A percentile compares a stretch with the other conserved stretches of the same genome.
These are phyloP conservation scores for Pleomassaria siparia DNA, from an alignment of 2,329 filamentous ascomycete genomes.

Conservation along the genomic window DNA sequence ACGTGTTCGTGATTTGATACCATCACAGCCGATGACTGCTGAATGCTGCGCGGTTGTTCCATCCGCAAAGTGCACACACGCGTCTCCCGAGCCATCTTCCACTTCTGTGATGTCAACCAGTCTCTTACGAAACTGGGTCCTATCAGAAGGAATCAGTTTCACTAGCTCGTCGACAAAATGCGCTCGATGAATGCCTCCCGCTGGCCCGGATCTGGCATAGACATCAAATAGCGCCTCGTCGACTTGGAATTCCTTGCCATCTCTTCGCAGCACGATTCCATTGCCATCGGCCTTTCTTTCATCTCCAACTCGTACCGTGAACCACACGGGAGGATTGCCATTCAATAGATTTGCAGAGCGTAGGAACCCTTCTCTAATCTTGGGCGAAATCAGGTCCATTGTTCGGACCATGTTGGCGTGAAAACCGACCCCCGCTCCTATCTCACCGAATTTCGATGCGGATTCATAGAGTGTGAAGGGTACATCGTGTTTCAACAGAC, in stretches of 20 bases:
- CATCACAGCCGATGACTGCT: conserved; percentile 63
- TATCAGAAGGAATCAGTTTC: conserved; percentile 47
- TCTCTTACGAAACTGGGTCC: conserved; percentile 47
- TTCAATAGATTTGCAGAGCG: background rate
- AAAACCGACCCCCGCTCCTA: conserved; percentile 61
- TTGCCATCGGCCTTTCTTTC: conserved; percentile 17
- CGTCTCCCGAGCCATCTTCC: conserved; percentile 25
- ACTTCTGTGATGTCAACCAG: conserved; percentile 26
- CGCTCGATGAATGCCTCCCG: conserved; percentile 50
- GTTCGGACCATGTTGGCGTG: conserved; percentile 29
- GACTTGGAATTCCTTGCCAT: conserved; percentile 14
- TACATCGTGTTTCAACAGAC: conserved; percentile 49
- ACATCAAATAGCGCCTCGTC: conserved; percentile 25
- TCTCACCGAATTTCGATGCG: conserved; percentile 56
- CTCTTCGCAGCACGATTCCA: conserved; percentile 11
- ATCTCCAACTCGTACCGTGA: conserved; percentile 26
- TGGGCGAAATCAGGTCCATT: conserved; percentile 46
- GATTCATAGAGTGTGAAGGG: conserved; percentile 58
- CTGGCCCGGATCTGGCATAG: conserved; percentile 24
- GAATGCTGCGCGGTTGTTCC: conserved; percentile 47
- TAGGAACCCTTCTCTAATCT: conserved; percentile 25
- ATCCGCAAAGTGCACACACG: conserved; percentile 47
- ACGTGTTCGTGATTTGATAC: conserved; percentile 61
- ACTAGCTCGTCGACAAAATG: conserved; percentile 54
- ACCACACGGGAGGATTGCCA: conserved; percentile 15